These are phyloP conservation scores for Penicillium paradoxum DNA, from an alignment of 495 filamentous ascomycete species.

Conservation along the genomic window DNA sequence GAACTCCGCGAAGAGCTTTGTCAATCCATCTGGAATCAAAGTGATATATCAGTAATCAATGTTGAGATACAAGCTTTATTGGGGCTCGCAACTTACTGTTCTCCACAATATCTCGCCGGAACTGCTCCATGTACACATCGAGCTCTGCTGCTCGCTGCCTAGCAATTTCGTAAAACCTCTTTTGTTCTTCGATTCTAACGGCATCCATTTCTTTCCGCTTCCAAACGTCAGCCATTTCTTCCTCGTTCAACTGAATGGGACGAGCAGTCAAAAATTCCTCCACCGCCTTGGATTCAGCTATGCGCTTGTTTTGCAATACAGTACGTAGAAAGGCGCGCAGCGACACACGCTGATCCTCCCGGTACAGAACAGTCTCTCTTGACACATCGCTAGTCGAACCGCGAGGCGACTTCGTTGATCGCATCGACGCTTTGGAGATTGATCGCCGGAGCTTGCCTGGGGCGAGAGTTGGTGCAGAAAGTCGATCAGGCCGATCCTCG, in stretches of 20 bases:
- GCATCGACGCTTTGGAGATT: constrained; percentile 34
- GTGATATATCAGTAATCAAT: background rate
- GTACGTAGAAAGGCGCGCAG: constrained; percentile 83
- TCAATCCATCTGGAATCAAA: constrained; percentile 63
- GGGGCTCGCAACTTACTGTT: constrained; percentile 52
- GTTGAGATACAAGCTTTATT: background rate
- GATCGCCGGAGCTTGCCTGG: constrained; percentile 29
- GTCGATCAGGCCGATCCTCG: constrained; percentile 41
- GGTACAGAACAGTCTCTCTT: constrained; percentile 58
- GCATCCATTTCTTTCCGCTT: constrained; percentile 79
- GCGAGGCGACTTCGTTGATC: constrained; percentile 43
- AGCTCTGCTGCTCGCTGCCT: constrained; percentile 83
- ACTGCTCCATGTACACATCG: constrained; percentile 95
- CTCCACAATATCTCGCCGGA: constrained; percentile 69
- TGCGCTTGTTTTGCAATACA: constrained; percentile 75
- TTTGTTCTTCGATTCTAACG: constrained; percentile 85
- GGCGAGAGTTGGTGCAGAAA: constrained; percentile 23
- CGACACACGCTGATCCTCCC: constrained; percentile 89
- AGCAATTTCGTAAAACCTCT: constrained; percentile 91
- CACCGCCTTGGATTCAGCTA: constrained; percentile 76
- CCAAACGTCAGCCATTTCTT: constrained; percentile 75
- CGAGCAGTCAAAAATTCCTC: constrained; percentile 70
- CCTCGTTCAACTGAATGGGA: constrained; percentile 67
- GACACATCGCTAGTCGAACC: constrained; percentile 42
- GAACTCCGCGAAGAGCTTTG: constrained; percentile 90